phyloP scores from a whole-genome alignment of 2,329 filamentous ascomycete genomes.

The Geosmithia flava region DNA sequence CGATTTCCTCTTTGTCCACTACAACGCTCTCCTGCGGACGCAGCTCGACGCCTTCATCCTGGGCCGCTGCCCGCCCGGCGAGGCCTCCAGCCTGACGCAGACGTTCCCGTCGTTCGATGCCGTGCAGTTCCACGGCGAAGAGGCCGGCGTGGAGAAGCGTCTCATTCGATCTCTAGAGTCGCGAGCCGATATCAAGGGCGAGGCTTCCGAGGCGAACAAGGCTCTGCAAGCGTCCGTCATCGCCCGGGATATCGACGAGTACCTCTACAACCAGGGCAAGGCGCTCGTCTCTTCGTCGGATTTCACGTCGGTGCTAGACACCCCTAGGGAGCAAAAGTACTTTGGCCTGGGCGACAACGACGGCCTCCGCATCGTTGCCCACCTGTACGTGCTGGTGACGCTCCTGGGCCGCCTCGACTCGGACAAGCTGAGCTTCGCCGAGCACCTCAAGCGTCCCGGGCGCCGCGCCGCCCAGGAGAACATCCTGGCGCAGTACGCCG shows the following conservation, averaged over 20 bases:
- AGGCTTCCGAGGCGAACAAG: constrained; percentile 56
- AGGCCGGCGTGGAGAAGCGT: constrained; percentile 36
- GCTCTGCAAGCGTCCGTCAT: constrained; percentile 67
- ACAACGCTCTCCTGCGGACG: constrained; percentile 71
- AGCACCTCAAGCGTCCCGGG: constrained; percentile 2
- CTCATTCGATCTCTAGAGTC: constrained; percentile 50
- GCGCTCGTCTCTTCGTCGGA: constrained; percentile 21
- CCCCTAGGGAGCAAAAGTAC: constrained; percentile 25
- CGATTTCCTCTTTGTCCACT: constrained; percentile 75
- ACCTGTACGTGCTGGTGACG: constrained; percentile 53
- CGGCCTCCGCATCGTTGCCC: constrained; percentile 55
- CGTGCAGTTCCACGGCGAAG: constrained; percentile 47
- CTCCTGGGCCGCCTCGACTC: constrained; percentile 47
- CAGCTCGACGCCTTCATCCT: constrained; percentile 66
- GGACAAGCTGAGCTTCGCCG: neutral
- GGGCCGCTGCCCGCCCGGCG: constrained; percentile 37
- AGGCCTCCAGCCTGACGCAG: constrained; percentile 40
- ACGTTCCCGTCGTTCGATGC: constrained; percentile 54
- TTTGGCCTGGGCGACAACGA: constrained; percentile 46
- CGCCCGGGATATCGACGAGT: constrained; percentile 44
- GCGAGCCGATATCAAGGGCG: constrained; percentile 39
- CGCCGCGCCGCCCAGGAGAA: constrained; percentile 50
- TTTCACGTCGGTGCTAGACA: neutral
- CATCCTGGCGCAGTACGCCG: constrained; percentile 71
- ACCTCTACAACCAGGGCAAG: constrained; percentile 47